Percentiles rank a stretch among this genome's conserved stretches.
These are phyloP conservation scores for Stagonosporopsis chrysanthemi DNA, from an alignment of 2,329 filamentous ascomycete genomes.

Conservation along the genomic window DNA sequence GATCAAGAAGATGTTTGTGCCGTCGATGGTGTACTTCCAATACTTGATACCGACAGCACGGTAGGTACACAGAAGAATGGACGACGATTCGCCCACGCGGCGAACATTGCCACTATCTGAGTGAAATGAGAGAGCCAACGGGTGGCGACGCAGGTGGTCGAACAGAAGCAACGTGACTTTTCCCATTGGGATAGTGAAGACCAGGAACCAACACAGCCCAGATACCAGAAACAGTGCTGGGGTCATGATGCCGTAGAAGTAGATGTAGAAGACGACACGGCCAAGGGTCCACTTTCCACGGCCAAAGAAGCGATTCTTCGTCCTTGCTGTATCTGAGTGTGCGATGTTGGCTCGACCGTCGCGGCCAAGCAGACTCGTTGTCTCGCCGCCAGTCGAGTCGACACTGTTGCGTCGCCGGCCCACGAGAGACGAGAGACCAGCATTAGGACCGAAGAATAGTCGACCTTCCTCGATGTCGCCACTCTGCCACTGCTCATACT, in stretches of 20 bases:
- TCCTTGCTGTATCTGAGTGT: slow-evolving; percentile 49
- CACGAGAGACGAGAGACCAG: slow-evolving; percentile 75
- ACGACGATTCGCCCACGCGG: slow-evolving; percentile 73
- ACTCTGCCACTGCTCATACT: slow-evolving; percentile 99
- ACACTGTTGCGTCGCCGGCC: slow-evolving; percentile 87
- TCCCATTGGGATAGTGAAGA: slow-evolving; percentile 99
- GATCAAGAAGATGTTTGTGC: slow-evolving; percentile 98
- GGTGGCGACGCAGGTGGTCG: slow-evolving; percentile 90
- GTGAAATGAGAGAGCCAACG: slow-evolving; percentile 91
- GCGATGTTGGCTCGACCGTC: slow-evolving; percentile 59
- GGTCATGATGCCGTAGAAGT: slow-evolving; percentile 92
- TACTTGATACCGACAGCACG: slow-evolving; percentile 92
- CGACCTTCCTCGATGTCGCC: slow-evolving; percentile 95
- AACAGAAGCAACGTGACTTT: slow-evolving; percentile 90
- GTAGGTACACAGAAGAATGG: slow-evolving; percentile 95
- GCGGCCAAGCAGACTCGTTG: slow-evolving; percentile 83
- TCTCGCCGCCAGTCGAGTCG: slow-evolving; percentile 86
- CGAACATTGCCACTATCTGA: slow-evolving; percentile 81
- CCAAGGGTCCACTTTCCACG: slow-evolving; percentile 95
- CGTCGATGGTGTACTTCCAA: slow-evolving; percentile 99
- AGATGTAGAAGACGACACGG: slow-evolving; percentile 92
- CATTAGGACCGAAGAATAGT: slow-evolving; percentile 88
- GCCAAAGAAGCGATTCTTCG: slow-evolving; percentile 89
- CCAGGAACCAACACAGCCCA: slow-evolving; percentile 90
- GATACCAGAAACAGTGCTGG: slow-evolving; percentile 87